Conservation (phyloP, 805 yeast species). For the Nadsonia fulvescens region DNA sequence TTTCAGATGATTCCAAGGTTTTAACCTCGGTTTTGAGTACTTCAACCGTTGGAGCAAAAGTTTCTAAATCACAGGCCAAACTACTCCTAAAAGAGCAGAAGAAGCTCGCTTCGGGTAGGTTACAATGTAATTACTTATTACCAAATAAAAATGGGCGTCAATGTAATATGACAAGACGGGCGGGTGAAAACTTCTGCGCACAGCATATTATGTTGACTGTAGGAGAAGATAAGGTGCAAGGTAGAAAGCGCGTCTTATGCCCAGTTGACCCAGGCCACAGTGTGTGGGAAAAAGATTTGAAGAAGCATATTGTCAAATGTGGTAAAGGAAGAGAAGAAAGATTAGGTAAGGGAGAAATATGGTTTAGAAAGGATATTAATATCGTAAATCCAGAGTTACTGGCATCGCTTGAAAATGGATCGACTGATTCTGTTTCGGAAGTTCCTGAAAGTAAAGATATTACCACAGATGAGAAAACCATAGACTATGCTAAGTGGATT, state of each 20-base stretch:
- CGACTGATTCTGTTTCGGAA: too few species aligned
- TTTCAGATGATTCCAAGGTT: conserved; percentile 39
- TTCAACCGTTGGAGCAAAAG: too few species aligned
- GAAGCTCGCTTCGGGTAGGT: too few species aligned
- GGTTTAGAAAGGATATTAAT: conserved; percentile 37
- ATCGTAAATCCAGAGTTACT: conserved; percentile 8
- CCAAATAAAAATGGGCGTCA: conserved; percentile 30
- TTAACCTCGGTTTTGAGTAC: conserved; percentile 47
- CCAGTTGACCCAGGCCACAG: conserved; percentile 63
- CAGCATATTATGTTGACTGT: conserved; percentile 29
- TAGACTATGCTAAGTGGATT: conserved; percentile 17
- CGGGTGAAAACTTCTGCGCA: conserved; percentile 35
- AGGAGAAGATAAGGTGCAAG: conserved; percentile 12
- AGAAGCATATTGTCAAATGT: conserved; percentile 45
- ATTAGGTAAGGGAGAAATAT: conserved; percentile 22
- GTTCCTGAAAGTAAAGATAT: too few species aligned
- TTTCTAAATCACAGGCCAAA: too few species aligned
- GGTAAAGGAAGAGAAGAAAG: conserved; percentile 17
- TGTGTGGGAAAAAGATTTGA: conserved; percentile 42
- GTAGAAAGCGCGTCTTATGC: conserved; percentile 41
- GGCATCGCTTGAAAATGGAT: conserved; percentile 1
- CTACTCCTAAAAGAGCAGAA: too few species aligned
- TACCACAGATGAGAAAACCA: conserved; percentile 3
- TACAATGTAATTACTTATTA: conserved; percentile 11
- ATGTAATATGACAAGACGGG: conserved; percentile 44